Evolutionary conservation across 164 flowering plant genomes (phyloP).

Genomic region (Chimonanthus praecox): DNA sequence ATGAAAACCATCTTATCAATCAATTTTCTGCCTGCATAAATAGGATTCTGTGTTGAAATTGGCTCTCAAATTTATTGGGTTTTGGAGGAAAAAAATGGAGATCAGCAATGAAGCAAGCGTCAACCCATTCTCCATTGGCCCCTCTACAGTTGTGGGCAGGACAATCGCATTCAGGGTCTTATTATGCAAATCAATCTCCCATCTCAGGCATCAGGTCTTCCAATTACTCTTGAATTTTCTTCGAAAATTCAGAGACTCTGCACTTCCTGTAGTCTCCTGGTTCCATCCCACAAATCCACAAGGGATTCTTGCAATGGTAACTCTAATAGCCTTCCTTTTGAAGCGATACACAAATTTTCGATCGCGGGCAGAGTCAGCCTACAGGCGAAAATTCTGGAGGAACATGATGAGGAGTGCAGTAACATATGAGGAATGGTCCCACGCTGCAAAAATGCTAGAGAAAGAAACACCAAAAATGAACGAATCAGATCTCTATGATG

Average conservation of each 20-base stretch:
- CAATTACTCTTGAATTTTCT: conserved; percentile 28
- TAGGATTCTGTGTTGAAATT: background rate
- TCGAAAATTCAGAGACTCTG: conserved; percentile 17
- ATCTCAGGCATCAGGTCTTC: conserved; percentile 46
- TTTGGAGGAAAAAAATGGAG: conserved; percentile 45
- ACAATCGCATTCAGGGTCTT: conserved; percentile 78
- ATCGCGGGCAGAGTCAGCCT: conserved; percentile 69
- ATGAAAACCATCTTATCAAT: background rate
- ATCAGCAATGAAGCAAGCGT: conserved; percentile 83
- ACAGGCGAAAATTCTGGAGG: conserved; percentile 92
- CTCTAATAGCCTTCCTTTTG: conserved; percentile 65
- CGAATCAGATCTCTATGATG: conserved; percentile 75
- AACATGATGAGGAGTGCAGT: conserved; percentile 91
- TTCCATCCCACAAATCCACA: conserved; percentile 86
- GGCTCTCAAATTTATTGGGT: background rate
- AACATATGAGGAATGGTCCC: conserved; percentile 97
- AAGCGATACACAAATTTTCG: conserved; percentile 77
- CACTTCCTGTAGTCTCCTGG: conserved; percentile 66
- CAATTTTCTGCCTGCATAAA: background rate
- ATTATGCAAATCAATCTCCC: conserved; percentile 67
- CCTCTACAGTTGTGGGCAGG: conserved; percentile 71
- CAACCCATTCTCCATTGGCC: conserved; percentile 77
- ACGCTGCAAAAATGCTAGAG: conserved; percentile 94
- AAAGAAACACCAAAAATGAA: conserved; percentile 71
- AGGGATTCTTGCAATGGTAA: conserved; percentile 76